Evolutionary conservation across 2,329 filamentous ascomycete genomes (phyloP).

Genomic region (Xenosphaeropsis pyriputrescens): DNA sequence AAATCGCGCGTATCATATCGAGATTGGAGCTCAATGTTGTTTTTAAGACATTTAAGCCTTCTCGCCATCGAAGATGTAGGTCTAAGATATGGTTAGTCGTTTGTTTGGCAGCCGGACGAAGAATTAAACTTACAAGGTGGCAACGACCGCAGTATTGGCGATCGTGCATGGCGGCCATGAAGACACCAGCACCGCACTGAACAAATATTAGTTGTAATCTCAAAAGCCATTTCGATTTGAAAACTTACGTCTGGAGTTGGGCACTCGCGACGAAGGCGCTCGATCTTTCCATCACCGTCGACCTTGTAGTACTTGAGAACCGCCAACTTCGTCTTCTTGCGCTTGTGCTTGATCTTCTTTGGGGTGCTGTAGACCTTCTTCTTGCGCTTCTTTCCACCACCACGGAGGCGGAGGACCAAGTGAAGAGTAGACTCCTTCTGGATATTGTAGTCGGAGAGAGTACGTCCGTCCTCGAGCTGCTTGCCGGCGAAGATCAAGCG

Average conservation of each 20-base stretch:
- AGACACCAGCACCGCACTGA: conserved; percentile 98
- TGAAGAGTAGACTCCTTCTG: conserved; percentile 99
- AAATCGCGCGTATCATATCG: no score
- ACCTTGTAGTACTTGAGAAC: conserved; percentile 99
- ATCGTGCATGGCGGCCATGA: conserved; percentile 99
- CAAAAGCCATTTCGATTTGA: neutral
- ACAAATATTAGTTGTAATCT: conserved; percentile 20
- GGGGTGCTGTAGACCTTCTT: conserved; percentile 99
- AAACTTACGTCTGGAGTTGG: conserved; percentile 69
- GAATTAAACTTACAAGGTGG: conserved; percentile 29
- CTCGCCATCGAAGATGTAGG: conserved; percentile 59
- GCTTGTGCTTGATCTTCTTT: conserved; percentile 99
- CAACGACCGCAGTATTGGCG: conserved; percentile 61
- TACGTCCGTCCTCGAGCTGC: conserved; percentile 99
- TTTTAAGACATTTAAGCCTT: conserved; percentile 4
- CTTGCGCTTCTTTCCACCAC: conserved; percentile 99
- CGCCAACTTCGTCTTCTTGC: conserved; percentile 99
- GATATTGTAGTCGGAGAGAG: conserved; percentile 99
- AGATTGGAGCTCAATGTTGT: no score
- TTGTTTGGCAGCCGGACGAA: no score
- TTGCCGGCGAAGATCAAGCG: conserved; percentile 99
- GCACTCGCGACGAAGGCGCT: conserved; percentile 97
- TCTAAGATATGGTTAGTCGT: conserved; percentile 13
- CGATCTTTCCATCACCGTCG: conserved; percentile 98
- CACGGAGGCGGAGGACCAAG: conserved; percentile 93